Conservation (phyloP, 2,329 filamentous ascomycete genomes). For the Aphanocladium album region DNA sequence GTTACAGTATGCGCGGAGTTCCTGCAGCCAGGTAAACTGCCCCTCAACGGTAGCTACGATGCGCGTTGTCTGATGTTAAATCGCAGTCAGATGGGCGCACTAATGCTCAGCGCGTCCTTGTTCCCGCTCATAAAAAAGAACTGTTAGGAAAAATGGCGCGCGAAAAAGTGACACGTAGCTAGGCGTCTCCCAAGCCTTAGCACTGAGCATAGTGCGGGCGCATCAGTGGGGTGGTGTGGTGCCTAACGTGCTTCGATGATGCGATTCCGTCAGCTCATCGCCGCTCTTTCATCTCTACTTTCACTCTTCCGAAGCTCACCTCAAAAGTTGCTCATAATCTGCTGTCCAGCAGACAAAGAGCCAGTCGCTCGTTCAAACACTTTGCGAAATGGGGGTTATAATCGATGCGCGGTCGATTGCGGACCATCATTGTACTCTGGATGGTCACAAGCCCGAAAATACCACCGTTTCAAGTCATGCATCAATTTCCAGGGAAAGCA, state of each 20-base stretch:
- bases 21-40: neutral
- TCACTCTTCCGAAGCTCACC: neutral
- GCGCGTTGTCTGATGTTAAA: neutral
- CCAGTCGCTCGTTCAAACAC: neutral
- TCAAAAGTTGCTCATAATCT: neutral
- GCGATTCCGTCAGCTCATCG: constrained; percentile 1
- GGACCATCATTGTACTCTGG: neutral
- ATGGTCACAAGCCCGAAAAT: neutral
- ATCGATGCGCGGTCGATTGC: neutral
- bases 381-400: neutral
- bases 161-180: neutral
- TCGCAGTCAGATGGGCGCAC: neutral
- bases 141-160: neutral
- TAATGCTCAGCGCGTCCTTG: neutral
- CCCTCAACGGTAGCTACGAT: neutral
- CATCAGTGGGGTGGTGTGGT: constrained; percentile 8
- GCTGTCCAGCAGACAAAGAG: neutral
- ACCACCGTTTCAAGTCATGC: neutral
- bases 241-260: constrained; percentile 4
- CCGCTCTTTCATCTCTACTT: neutral
- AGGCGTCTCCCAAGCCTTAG: neutral
- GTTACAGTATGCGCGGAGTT: too few relatives aligned
- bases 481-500: neutral
- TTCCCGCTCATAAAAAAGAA: too few relatives aligned
- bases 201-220: neutral